Evolutionary conservation across 306 rosid genomes (phyloP).

Genomic region (Begonia fuchsioides): DNA sequence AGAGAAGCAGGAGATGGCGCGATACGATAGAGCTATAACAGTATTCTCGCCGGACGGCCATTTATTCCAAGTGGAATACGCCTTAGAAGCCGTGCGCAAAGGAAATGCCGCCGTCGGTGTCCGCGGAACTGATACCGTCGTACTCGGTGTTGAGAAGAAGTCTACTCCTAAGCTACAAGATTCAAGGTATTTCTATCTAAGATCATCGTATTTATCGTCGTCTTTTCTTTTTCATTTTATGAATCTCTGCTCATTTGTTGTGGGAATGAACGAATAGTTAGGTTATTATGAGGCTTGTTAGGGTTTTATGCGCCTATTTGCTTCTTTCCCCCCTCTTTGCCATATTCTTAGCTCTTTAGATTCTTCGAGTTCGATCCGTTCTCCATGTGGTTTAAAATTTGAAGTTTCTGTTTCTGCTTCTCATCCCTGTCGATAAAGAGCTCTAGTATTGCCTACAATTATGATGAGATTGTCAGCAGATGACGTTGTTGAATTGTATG

Average conservation of each 20-base stretch:
- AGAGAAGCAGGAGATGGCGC: constrained; percentile 39
- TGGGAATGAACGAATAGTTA: too few relatives aligned
- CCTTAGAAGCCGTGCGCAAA: constrained; percentile 95
- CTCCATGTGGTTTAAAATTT: too few relatives aligned
- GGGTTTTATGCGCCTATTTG: too few relatives aligned
- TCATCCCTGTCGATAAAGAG: too few relatives aligned
- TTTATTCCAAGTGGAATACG: constrained; percentile 92
- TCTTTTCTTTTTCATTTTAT: neutral
- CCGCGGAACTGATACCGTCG: constrained; percentile 90
- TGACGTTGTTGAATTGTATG: too few relatives aligned
- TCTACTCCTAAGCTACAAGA: constrained; percentile 91
- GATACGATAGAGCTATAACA: constrained; percentile 95
- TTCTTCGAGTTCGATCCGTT: too few relatives aligned
- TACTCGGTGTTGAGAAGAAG: constrained; percentile 97
- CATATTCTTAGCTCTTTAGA: too few relatives aligned
- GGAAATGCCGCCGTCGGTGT: constrained; percentile 99
- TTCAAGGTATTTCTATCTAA: constrained; percentile 32
- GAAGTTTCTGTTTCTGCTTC: too few relatives aligned
- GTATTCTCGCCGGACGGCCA: constrained; percentile 98
- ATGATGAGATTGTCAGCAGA: neutral
- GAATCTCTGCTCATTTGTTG: neutral
- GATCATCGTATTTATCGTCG: neutral
- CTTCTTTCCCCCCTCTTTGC: too few relatives aligned
- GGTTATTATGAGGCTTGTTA: too few relatives aligned
- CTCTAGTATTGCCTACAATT: too few relatives aligned